Percentiles rank a stretch among this genome's conserved stretches.
These are phyloP conservation scores for Aspergillus nanangensis DNA, from an alignment of 495 filamentous ascomycete species.

Conservation along the genomic window DNA sequence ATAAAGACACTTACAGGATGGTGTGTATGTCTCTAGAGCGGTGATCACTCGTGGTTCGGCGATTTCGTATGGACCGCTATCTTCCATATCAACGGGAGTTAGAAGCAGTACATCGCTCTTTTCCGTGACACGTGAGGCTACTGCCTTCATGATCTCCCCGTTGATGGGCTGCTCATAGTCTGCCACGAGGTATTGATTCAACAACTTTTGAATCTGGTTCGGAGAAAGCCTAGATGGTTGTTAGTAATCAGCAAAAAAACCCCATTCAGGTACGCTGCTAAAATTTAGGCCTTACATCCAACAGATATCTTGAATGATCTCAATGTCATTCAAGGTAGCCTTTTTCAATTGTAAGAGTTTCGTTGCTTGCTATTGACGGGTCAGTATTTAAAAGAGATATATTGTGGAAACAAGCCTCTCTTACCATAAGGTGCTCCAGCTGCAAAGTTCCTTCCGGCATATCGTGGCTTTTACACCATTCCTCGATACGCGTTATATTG, in stretches of 20 bases:
- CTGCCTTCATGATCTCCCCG: constrained; percentile 99
- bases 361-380: constrained; percentile 73
- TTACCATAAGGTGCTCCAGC: constrained; percentile 96
- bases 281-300: constrained; percentile 97
- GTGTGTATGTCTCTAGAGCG: constrained; percentile 95
- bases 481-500: constrained; percentile 98
- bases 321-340: constrained; percentile 97
- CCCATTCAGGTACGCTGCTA: not conserved
- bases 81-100: constrained; percentile 96
- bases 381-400: constrained; percentile 21
- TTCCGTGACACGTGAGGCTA: constrained; percentile 94
- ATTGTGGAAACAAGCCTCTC: constrained; percentile 3
- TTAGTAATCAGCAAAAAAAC: constrained; percentile 4
- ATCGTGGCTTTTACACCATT: constrained; percentile 99
- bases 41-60: constrained; percentile 94
- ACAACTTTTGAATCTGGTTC: constrained; percentile 97
- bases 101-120: constrained; percentile 95
- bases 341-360: constrained; percentile 99
- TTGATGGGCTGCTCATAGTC: constrained; percentile 99
- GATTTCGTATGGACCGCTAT: constrained; percentile 99
- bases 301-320: constrained; percentile 99
- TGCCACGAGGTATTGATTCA: constrained; percentile 98
- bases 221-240: constrained; percentile 70
- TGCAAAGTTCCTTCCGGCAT: constrained; percentile 98
- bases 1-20: constrained; percentile 69